Conservation (phyloP, 192 early-diverging fungal genomes). For the Gorgonomyces haynaldii region DNA sequence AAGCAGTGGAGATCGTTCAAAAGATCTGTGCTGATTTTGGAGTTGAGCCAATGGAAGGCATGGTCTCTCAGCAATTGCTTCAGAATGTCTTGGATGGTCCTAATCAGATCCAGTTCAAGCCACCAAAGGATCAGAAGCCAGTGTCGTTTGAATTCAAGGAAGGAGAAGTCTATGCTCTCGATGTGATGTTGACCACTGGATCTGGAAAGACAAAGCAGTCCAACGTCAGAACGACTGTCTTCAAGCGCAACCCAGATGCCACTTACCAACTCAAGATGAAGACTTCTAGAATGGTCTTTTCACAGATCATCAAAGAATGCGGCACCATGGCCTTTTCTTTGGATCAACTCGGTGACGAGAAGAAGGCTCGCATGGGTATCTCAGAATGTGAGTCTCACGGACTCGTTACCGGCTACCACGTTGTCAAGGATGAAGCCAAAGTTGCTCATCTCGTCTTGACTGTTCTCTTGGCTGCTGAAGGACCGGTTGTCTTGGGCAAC, state of each 20-base stretch:
- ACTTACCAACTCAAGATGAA: conserved; percentile 82
- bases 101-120: conserved; percentile 89
- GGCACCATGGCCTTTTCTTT: conserved; percentile 83
- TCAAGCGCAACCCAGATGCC: conserved; percentile 69
- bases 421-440: conserved; percentile 68
- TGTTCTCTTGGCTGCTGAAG: conserved; percentile 77
- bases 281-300: conserved; percentile 60
- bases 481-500: too few relatives aligned
- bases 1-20: conserved; percentile 69
- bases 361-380: conserved; percentile 84
- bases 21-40: conserved; percentile 71
- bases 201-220: conserved; percentile 71
- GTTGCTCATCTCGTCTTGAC: conserved; percentile 90
- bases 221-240: conserved; percentile 75
- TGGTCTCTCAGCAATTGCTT: conserved; percentile 78
- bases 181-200: conserved; percentile 78
- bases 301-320: conserved; percentile 65
- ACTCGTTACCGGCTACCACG: conserved; percentile 69
- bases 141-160: conserved; percentile 49
- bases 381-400: conserved; percentile 75
- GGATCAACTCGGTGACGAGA: conserved; percentile 77
- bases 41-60: conserved; percentile 81
- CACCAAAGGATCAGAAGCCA: conserved; percentile 53
- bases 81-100: conserved; percentile 81
- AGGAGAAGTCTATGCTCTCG: conserved; percentile 87